Percentiles rank a stretch among this genome's conserved stretches.
These are phyloP conservation scores for Lasiodiplodia citricola DNA, from an alignment of 2,329 filamentous ascomycete species.

Conservation along the genomic window DNA sequence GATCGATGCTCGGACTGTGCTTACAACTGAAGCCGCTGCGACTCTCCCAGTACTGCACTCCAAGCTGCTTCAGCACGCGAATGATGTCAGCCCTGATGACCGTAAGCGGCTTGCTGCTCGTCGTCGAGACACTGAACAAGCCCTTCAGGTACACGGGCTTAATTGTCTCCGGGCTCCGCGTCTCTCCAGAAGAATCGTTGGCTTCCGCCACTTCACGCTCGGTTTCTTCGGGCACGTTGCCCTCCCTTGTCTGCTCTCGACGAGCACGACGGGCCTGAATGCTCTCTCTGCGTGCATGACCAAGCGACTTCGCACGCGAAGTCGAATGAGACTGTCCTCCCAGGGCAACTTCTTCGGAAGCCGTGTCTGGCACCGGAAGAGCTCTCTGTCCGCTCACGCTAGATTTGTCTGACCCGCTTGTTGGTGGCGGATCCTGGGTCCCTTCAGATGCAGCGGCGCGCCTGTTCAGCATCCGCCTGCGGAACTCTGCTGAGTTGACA, in stretches of 20 bases:
- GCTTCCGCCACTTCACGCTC: slow-evolving; percentile 73
- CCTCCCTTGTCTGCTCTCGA: slow-evolving; percentile 73
- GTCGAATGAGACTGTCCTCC: slow-evolving; percentile 38
- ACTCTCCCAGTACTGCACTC: slow-evolving; percentile 91
- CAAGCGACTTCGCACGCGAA: slow-evolving; percentile 79
- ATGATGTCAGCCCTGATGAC: slow-evolving; percentile 91
- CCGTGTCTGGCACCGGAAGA: slow-evolving; percentile 54
- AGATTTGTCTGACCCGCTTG: slow-evolving; percentile 81
- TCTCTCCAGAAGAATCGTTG: slow-evolving; percentile 53
- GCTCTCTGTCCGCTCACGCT: slow-evolving; percentile 53
- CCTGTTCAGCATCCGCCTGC: slow-evolving; percentile 66
- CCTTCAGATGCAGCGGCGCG: slow-evolving; percentile 52
- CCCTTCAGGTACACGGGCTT: slow-evolving; percentile 97
- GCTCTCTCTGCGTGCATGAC: slow-evolving; percentile 87
- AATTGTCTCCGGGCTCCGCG: slow-evolving; percentile 72
- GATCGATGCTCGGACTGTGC: slow-evolving; percentile 86
- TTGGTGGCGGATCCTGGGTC: slow-evolving; percentile 61
- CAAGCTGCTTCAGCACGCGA: slow-evolving; percentile 82
- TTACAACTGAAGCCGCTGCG: slow-evolving; percentile 91
- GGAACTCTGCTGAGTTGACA: slow-evolving; percentile 85
- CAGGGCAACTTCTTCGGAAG: slow-evolving; percentile 55
- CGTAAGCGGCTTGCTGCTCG: slow-evolving; percentile 85
- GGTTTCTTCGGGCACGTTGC: slow-evolving; percentile 88
- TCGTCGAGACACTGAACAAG: slow-evolving; percentile 95
- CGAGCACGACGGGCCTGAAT: slow-evolving; percentile 83